Evolutionary conservation across 768 basidiomycete species (phyloP).

Genomic region (Leccinum rimulosum): DNA sequence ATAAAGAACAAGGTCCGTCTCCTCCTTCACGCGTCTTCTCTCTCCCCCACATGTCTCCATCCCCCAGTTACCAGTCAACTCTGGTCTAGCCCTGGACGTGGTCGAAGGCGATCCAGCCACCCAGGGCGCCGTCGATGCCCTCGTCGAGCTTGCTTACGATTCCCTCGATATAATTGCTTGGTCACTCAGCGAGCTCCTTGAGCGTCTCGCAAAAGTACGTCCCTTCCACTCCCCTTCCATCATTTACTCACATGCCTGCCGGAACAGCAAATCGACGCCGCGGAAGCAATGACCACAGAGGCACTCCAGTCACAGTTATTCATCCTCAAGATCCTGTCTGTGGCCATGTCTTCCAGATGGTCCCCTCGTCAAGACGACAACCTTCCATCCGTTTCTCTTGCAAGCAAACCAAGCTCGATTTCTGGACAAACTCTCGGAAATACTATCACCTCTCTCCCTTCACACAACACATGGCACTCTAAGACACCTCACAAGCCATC

Average conservation of each 20-base stretch:
- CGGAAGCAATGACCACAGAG: constrained; percentile 58
- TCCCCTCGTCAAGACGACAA: constrained; percentile 41
- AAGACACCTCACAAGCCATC: constrained; percentile 38
- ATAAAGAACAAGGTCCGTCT: constrained; percentile 72
- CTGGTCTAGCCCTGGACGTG: constrained; percentile 68
- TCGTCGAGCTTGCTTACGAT: constrained; percentile 76
- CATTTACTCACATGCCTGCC: constrained; percentile 13
- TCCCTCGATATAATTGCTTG: constrained; percentile 79
- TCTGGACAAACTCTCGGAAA: constrained; percentile 29
- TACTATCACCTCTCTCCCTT: constrained; percentile 37
- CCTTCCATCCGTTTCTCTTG: constrained; percentile 40
- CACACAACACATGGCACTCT: constrained; percentile 23
- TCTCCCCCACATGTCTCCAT: background rate
- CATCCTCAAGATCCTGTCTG: constrained; percentile 75
- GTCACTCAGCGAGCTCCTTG: constrained; percentile 73
- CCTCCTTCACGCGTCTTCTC: background rate
- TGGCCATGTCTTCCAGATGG: constrained; percentile 80
- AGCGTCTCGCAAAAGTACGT: constrained; percentile 71
- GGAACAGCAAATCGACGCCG: constrained; percentile 50
- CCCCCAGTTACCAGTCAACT: constrained; percentile 77
- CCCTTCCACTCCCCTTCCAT: constrained; percentile 1
- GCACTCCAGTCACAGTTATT: constrained; percentile 86
- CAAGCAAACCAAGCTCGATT: constrained; percentile 36
- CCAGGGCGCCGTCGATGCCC: constrained; percentile 71
- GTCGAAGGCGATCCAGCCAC: constrained; percentile 77